A percentile compares a stretch with the other conserved stretches of the same genome.
These are phyloP conservation scores for Chaetomium sp. DNA, from an alignment of 2,329 filamentous ascomycete genomes.

Conservation along the genomic window DNA sequence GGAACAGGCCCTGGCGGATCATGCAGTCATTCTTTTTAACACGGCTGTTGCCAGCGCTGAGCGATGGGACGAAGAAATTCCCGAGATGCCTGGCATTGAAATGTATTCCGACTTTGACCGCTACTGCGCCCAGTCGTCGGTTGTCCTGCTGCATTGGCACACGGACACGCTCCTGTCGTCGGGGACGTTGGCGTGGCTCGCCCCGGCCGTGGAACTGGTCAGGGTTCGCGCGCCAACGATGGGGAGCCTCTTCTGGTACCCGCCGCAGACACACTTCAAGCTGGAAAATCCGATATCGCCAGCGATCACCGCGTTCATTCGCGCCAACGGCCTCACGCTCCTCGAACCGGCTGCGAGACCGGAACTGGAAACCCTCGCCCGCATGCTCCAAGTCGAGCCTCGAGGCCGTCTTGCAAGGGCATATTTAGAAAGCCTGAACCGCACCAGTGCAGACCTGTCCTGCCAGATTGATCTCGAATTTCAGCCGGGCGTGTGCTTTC, in stretches of 20 bases:
- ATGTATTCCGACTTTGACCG: constrained; percentile 1
- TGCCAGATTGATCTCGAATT: background rate
- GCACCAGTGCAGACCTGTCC: background rate
- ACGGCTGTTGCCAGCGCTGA: background rate
- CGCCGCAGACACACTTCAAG: background rate
- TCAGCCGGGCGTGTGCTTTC: background rate
- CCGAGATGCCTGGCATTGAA: background rate
- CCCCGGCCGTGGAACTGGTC: background rate
- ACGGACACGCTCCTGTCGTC: background rate
- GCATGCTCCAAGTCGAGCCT: constrained; percentile 1
- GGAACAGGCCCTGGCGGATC: background rate
- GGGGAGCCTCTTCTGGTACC: constrained; percentile 1
- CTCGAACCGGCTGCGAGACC: background rate
- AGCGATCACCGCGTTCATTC: background rate
- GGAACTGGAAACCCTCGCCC: background rate
- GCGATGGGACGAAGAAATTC: background rate
- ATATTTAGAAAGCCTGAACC: background rate
- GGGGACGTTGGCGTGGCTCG: background rate
- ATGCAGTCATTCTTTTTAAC: background rate
- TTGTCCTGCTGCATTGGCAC: background rate
- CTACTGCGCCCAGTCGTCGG: background rate
- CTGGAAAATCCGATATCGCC: background rate
- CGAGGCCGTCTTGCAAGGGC: background rate
- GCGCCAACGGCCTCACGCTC: background rate
- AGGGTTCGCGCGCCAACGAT: background rate